phyloP scores from a whole-genome alignment of 1,284 basidiomycete genomes.

The Chalciporus sp. region DNA sequence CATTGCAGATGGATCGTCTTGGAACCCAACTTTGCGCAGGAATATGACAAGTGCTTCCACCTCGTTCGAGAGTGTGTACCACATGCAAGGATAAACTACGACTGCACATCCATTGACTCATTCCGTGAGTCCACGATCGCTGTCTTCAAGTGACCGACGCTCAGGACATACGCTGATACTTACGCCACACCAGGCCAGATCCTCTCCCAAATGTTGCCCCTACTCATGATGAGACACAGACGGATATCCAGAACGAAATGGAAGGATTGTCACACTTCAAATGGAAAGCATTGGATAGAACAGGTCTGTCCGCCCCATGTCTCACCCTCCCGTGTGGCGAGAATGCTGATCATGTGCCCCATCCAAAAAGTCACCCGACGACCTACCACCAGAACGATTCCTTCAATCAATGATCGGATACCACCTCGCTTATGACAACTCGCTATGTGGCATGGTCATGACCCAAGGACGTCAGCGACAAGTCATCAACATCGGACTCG shows the following conservation, averaged over 20 bases:
- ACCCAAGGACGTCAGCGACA: constrained; percentile 73
- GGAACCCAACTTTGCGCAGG: constrained; percentile 41
- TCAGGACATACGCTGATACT: not conserved
- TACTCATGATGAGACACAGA: constrained; percentile 82
- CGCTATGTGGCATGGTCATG: constrained; percentile 79
- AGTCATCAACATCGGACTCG: constrained; percentile 77
- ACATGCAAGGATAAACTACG: constrained; percentile 52
- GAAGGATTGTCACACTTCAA: constrained; percentile 59
- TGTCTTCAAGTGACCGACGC: too few species aligned
- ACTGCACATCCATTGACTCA: constrained; percentile 57
- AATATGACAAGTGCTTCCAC: constrained; percentile 66
- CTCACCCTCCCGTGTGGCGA: not conserved
- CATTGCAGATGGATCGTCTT: constrained; percentile 7
- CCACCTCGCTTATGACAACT: constrained; percentile 67
- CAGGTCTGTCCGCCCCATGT: constrained; percentile 49
- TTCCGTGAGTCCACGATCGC: constrained; percentile 52
- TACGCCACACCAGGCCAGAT: constrained; percentile 52
- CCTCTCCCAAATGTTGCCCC: constrained; percentile 71
- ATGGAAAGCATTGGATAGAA: constrained; percentile 80
- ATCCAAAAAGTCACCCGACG: constrained; percentile 39
- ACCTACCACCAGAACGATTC: constrained; percentile 62
- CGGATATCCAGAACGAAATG: constrained; percentile 74
- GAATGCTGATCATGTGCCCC: constrained; percentile 4
- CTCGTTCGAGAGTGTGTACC: constrained; percentile 58
- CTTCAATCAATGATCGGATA: constrained; percentile 77